Evolutionary conservation across 768 basidiomycete species (phyloP), one percentile per base, ranked within the genome.

Genomic region (Chalciporus chontae): DNA sequence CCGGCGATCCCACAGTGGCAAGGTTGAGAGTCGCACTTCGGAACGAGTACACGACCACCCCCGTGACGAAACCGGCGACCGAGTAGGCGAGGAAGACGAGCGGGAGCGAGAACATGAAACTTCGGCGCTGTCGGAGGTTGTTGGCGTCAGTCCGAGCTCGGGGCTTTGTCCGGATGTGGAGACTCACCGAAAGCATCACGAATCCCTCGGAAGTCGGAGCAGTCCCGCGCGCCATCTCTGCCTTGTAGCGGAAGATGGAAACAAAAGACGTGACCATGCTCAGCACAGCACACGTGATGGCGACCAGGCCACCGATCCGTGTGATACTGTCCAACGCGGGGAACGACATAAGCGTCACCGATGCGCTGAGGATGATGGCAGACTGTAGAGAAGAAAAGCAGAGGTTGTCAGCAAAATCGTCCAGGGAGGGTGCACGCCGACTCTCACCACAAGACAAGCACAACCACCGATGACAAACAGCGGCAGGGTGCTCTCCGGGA

Each of bases 291-390:
- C 84, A 83, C 51, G 85, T 69, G 45, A 86, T 78, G 27, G 86
- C 81, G 13, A 87, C 71, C 56, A 91, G 75, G 27, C 81, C 83
- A 19, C 82, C 78, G 42, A 83, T 72, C 48, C 87, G 78, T 48
- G 84, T 70, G 53, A 84, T 54, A 51, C 72, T 77, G 64, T 85
- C 83, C 66, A 92, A 57, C 34, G 83, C 85, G 58, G 90, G 88
- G 46, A 92, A 76, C 44, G 86, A 80, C 63, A 92, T 77, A 69
- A 90, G 83, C 23, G 87, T 90, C 49, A 90, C 85, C 36, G 88
- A 87, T 27, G 87, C 84, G 57, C 90, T 90, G 50, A 91, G 71
- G 19, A 90, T 76, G 50, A 90, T 77, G 24, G 89, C 89, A 58
- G 88, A 87, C 89, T 91, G 65, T 42, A 51, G 34, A 47, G 40